Conservation (phyloP, 1,284 basidiomycete genomes). For the Fomitopsis betulina region DNA sequence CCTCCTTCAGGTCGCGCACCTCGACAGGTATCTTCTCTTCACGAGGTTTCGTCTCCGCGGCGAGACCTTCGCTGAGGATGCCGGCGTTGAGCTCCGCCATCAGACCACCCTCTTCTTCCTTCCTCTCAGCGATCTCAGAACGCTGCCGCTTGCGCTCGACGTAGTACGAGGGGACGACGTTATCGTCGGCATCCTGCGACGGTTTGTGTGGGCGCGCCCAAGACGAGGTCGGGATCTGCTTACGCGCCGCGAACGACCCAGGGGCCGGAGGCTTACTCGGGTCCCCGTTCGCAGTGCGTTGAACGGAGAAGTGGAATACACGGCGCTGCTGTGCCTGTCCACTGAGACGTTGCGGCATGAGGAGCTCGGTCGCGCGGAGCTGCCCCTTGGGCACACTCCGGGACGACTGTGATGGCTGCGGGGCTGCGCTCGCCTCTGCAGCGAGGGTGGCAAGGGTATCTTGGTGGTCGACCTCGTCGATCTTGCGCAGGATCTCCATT, state of each 20-base stretch:
- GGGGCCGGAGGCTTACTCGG: neutral
- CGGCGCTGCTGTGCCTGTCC: conserved; percentile 1
- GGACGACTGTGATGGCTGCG: neutral
- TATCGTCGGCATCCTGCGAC: conserved; percentile 26
- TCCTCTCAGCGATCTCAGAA: conserved; percentile 27
- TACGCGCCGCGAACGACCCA: conserved; percentile 14
- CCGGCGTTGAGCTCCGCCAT: conserved; percentile 32
- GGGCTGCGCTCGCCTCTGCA: neutral
- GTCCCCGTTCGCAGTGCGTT: conserved; percentile 1
- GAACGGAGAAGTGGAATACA: conserved; percentile 3
- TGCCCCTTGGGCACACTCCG: neutral
- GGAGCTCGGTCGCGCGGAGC: neutral
- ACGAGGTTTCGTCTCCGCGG: conserved; percentile 25
- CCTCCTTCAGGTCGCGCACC: conserved; percentile 23
- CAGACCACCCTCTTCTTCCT: conserved; percentile 30
- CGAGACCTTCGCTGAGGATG: conserved; percentile 30
- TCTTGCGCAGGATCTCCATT: conserved; percentile 2
- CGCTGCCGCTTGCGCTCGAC: conserved; percentile 31
- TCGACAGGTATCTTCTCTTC: conserved; percentile 33
- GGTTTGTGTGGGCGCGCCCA: conserved; percentile 25
- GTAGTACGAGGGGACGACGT: conserved; percentile 29
- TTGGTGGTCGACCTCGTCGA: neutral
- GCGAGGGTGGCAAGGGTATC: neutral
- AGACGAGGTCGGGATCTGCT: conserved; percentile 17
- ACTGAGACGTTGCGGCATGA: neutral